Base-by-base conservation (phyloP, 176 grass and related monocot species). In the Musa beccarii region DNA sequence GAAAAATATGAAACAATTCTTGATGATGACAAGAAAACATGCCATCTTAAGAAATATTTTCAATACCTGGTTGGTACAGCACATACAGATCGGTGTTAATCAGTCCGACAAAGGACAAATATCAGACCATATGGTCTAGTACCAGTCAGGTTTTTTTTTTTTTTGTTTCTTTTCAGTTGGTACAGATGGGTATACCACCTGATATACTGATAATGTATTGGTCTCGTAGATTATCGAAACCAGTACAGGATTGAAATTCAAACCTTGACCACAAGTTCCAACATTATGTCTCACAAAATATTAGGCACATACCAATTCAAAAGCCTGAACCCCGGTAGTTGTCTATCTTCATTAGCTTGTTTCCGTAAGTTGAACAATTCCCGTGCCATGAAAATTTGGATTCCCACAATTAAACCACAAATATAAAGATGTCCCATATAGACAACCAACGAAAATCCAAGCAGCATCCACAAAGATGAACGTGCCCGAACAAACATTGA, bases 381-480 rank as follows among this genome's bases (percentile, higher is more conserved):
- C 19, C 21, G 79, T 51, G 96, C 96, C 91, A 95, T 99, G 61
- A 89, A 92, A 85, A 95, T 92, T 92, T 99, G 96, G 79, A 92
- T 99, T 51, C 87, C 86, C 74, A 99, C 91, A 26, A 99, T 84
- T 85, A 95, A 92, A 63, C 86, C 91, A 86, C 96, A 99, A 64
- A 99, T 86, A 86, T 99, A 99, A 51, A 99, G 87, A 92, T 99
- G 96, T 1, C 96, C 96, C 90, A 92, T 88, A 70, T 99, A 99
- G 79, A 99, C 68, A 76, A 92, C 76, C 9, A 89, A 78, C 56
- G 8, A 79, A 86, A 99, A 99, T 26, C 86, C 88, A 63, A 80
- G 80, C 21, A 99, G 87, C 96, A 99, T 99, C 91, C 96, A 99
- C 80, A 99, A 70, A 17, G 91, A 89, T 54, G 96, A 99, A 76